Evolutionary conservation across 2,329 filamentous ascomycete genomes (phyloP), one percentile per base, ranked within the genome.

Genomic region (Macrophomina phaseolina): DNA sequence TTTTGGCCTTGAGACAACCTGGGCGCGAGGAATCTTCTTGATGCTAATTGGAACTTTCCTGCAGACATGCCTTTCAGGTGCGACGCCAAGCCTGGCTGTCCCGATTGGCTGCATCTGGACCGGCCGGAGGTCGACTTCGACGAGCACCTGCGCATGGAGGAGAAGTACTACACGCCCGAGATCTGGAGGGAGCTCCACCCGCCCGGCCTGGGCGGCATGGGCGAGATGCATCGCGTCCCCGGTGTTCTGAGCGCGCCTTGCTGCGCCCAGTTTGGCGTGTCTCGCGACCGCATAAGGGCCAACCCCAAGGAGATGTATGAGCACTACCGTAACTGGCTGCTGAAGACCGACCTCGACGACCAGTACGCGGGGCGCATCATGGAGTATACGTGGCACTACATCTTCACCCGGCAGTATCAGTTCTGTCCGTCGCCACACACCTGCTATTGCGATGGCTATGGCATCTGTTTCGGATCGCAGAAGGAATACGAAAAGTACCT

Each of bases 371-470:
- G 77, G 11, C 76, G 77, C 61, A 71, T 79, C 63, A 77, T 79
- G 69, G 77, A 79, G 67, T 79, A 79, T 68, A 77, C 78, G 34
- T 79, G 77, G 77, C 76, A 78, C 66, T 79, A 78, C 69, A 78
- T 79, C 52, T 79, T 79, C 70, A 79, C 77, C 0, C 74, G 76
- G 38, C 75, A 78, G 67, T 77, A 77, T 53, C 72, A 78, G 14
- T 77, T 75, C 65, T 79, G 77, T 58, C 77, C 77, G 5, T 74
- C 76, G n/a, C 73, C 74, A 71, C 78, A 78, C 67, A 73, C 76
- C 0, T 79, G 88, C 76, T 88, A 89, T 69, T 90, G 88, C 74
- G 87, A 90, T 68, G 87, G 86, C 4, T 90, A 87, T 68, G 88
- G 88, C 0, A 77, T 89, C 16, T 90, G 88, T 70, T 89, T 89